Evolutionary conservation across 495 filamentous ascomycete genomes (phyloP).

Genomic region (Sordaria brevicollis): DNA sequence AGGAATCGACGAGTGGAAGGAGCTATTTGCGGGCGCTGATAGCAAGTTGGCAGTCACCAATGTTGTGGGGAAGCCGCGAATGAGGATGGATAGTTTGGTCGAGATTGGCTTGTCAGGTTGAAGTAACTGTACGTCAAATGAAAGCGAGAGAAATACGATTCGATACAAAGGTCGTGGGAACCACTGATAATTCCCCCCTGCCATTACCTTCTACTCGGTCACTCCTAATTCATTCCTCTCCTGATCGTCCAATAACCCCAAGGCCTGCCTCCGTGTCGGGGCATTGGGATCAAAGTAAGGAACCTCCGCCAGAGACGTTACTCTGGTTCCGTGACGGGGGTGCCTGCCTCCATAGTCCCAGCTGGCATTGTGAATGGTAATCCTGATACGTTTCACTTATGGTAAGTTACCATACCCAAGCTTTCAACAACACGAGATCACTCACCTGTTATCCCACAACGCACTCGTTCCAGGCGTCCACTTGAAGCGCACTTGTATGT

Average conservation of each 20-base stretch:
- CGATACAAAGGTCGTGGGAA: not conserved
- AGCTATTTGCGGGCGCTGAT: slow-evolving; percentile 7
- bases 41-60: slow-evolving; percentile 2
- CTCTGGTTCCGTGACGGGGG: slow-evolving; percentile 51
- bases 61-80: slow-evolving; percentile 4
- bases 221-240: slow-evolving; percentile 21
- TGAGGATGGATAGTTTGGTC: slow-evolving; percentile 6
- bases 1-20: slow-evolving; percentile 4
- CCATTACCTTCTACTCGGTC: not conserved
- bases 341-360: slow-evolving; percentile 58
- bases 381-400: slow-evolving; percentile 24
- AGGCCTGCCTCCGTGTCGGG: slow-evolving; percentile 46
- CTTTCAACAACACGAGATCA: not conserved
- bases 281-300: slow-evolving; percentile 50
- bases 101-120: not conserved
- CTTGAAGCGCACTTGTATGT: slow-evolving; percentile 58
- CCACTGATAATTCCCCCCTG: not conserved
- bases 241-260: slow-evolving; percentile 38
- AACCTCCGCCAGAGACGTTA: slow-evolving; percentile 58
- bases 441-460: slow-evolving; percentile 55
- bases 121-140: not conserved
- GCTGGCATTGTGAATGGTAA: slow-evolving; percentile 57
- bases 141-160: not conserved
- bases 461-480: slow-evolving; percentile 53
- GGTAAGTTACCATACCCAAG: not conserved